Base-by-base conservation (phyloP, 257 asterid species). In the Plantago ovata region DNA sequence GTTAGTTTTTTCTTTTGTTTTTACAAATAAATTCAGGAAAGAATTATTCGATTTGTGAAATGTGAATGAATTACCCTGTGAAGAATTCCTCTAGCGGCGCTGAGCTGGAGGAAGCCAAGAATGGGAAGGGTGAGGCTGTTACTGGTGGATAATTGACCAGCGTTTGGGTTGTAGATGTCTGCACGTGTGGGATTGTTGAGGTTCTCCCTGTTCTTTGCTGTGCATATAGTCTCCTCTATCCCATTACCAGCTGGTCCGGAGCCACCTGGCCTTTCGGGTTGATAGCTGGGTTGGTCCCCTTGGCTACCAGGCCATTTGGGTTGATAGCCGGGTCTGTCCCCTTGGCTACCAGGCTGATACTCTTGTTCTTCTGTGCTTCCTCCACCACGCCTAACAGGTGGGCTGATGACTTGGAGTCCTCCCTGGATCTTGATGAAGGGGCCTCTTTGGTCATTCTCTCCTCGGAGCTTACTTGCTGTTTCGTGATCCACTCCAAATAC, bases 181-280 rank as follows among this genome's bases (percentile, higher is more conserved):
- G 95, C 81, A 13, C 81, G 72, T 16, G 77, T 56, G 4, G 84
- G 77, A 0, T 56, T 63, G 38, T 81, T 79, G 9, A 82, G 57
- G 60, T 79, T 83, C 22, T 77, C 77, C 10, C 69, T 60, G 15
- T 59, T 14, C 64, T 75, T 72, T 61, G 85, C 79, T 46, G 68
- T 38, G 84, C 94, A 87, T 1, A 83, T 60, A 23, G 94, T 85
- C 69, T 84, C 94, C 49, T 84, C 96, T 0, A 82, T 11, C 7
- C 92, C 96, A 44, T 87, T 82, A 6, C n/a, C 32, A 24, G 32
- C 5, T 2, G 32, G 32, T 2, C 32, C 3, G 32, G 5, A 24
- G 32, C 32, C 5, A 24, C 32, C 32, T 5, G 32, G 32, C 2
- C 5, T 2, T 24, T 24, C 32, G 5, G 32, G 32, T 24, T 24